Evolutionary conservation across 148 eudicot genomes (phyloP), one percentile per base, ranked within the genome.

Genomic region (Vaccinium macrocarpon): DNA sequence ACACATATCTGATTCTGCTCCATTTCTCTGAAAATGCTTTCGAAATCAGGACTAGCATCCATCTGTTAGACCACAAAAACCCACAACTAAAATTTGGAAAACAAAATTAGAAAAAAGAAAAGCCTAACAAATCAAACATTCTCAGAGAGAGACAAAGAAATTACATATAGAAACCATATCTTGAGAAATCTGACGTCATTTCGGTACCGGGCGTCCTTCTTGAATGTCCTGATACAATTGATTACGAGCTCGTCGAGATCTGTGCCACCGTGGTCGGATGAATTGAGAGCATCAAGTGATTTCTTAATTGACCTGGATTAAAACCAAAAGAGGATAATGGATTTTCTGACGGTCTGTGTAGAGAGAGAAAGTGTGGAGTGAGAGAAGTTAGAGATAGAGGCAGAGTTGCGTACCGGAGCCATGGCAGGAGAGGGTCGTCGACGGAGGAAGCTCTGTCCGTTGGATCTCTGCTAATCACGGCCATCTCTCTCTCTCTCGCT

Each of bases 181-280:
- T 91, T 95, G 89, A 97, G 99, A 81, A 97, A 97, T 77, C 99
- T 87, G 86, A 81, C n/a, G 81, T 97, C 99, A 56, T 97, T 86
- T 75, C 50, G 90, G 82, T 93, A 97, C 9, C 85, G 88, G 32
- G 80, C 66, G 68, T 92, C 87, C 64, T 71, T 23, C 88, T 94
- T 93, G 90, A 97, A 97, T 27, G 87, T 90, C 18, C 59, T 3
- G 62, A 94, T 89, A 80, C 99, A 97, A 9, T 90, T 84, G 0
- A 87, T 86, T 8, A 90, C 80, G 46, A 91, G 90, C 87, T 88
- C 89, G 21, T 89, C 84, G 3, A 92, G 84, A 55, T 83, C 88
- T 18, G 25, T 50, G 66, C 88, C 84, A 52, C 71, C 64, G 48
- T 82, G 62, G 75, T 42, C 78, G 82, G 80, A 81, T 70, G 91